Base-by-base conservation (phyloP, 805 yeast species). In the Geotrichum ghanense region DNA sequence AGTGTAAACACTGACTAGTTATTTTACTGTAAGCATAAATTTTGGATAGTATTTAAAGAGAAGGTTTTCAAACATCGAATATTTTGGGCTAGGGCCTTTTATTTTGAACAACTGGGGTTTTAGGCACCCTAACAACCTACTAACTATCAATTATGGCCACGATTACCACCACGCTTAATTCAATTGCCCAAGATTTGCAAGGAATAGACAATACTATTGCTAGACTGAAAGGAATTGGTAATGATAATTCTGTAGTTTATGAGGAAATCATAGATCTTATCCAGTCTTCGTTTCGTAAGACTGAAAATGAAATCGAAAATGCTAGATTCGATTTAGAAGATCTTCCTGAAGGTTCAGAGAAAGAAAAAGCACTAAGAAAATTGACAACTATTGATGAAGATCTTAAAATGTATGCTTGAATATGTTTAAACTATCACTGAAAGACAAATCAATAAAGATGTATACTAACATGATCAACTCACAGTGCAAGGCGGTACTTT, bases 401-500 rank as follows among this genome's bases (percentile, higher is more conserved):
- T 12, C 16, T 31, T 16, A 31, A 31, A 31, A 31, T 31, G 37
- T 31, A 31, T 9, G 37, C 16, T 9, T 25, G 9, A n/a, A n/a
- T n/a, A n/a, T n/a, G n/a, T n/a, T n/a, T n/a, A n/a, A n/a, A n/a
- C n/a, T n/a, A n/a, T n/a, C n/a, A n/a, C n/a, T n/a, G n/a, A n/a
- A n/a, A n/a, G n/a, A n/a, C n/a, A n/a, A n/a, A n/a, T n/a, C n/a
- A n/a, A n/a, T n/a, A n/a, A n/a, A n/a, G n/a, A n/a, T n/a, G n/a
- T n/a, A n/a, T n/a, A n/a, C n/a, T n/a, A n/a, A n/a, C n/a, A n/a
- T n/a, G n/a, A n/a, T n/a, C n/a, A n/a, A n/a, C n/a, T n/a, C 5
- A 39, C 17, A 44, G 46, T 6, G 49, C 51, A 2, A 45, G 44
- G 39, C 40, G 31, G 24, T 27, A 46, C 23, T 56, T 53, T 41